Conservation (phyloP, 768 basidiomycete genomes). For the Dentipellis fragilis region DNA sequence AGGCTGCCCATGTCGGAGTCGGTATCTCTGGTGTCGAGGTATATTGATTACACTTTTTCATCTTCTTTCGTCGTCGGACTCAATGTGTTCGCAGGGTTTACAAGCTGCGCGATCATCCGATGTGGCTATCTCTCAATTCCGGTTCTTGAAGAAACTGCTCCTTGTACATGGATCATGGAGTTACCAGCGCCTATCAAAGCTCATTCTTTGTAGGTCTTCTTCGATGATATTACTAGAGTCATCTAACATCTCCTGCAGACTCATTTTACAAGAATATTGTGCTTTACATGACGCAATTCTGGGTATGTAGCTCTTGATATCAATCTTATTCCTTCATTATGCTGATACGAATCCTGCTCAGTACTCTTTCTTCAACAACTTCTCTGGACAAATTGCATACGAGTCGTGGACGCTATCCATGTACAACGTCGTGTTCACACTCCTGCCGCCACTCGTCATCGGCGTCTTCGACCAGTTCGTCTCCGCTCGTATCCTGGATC, state of each 20-base stretch:
- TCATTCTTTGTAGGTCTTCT: slow-evolving; percentile 76
- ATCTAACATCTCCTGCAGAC: slow-evolving; percentile 35
- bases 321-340: slow-evolving; percentile 7
- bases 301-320: slow-evolving; percentile 44
- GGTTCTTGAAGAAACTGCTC: slow-evolving; percentile 87
- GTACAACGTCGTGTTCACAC: slow-evolving; percentile 94
- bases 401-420: slow-evolving; percentile 98
- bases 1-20: slow-evolving; percentile 95
- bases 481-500: slow-evolving; percentile 89
- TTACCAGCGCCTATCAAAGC: slow-evolving; percentile 87
- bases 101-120: slow-evolving; percentile 98
- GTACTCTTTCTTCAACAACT: slow-evolving; percentile 99
- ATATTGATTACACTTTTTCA: slow-evolving; percentile 8
- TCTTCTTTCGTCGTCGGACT: not conserved
- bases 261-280: slow-evolving; percentile 99
- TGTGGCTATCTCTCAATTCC: slow-evolving; percentile 95
- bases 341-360: slow-evolving; percentile 20
- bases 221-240: not conserved
- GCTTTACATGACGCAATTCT: slow-evolving; percentile 97
- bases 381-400: slow-evolving; percentile 96
- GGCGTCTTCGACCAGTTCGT: slow-evolving; percentile 99
- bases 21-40: slow-evolving; percentile 98
- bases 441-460: slow-evolving; percentile 93
- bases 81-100: slow-evolving; percentile 49
- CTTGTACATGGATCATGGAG: slow-evolving; percentile 99